These are phyloP conservation scores for Aspergillus brunneoviolaceus DNA, from an alignment of 2,329 filamentous ascomycete genomes.

Conservation along the genomic window DNA sequence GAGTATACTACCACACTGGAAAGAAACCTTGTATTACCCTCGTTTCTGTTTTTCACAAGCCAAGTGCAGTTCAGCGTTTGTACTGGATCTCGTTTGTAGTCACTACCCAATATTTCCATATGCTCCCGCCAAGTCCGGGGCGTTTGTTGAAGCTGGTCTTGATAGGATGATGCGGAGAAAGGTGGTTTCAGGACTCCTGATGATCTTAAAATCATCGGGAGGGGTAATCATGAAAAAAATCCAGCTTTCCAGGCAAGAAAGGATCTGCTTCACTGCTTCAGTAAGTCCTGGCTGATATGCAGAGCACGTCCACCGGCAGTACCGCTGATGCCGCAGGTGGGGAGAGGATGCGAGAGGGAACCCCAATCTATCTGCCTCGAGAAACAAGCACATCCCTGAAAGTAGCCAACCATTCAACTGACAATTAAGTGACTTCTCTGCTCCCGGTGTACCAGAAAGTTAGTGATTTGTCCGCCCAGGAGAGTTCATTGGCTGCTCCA, in stretches of 20 bases:
- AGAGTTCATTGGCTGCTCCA: slow-evolving; percentile 17
- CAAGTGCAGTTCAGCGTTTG: background rate
- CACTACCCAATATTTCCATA: background rate
- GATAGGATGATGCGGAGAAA: background rate
- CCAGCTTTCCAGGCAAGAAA: background rate
- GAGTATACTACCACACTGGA: background rate
- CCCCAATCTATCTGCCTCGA: slow-evolving; percentile 4
- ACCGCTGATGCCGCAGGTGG: slow-evolving; percentile 4
- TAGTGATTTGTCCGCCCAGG: slow-evolving; percentile 10
- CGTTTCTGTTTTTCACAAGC: background rate
- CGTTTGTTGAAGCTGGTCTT: background rate
- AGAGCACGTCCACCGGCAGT: background rate
- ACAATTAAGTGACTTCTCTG: slow-evolving; percentile 11
- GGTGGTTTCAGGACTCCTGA: background rate
- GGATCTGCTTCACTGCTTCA: slow-evolving; percentile 1
- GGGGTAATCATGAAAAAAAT: background rate
- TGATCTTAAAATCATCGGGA: background rate
- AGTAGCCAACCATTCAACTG: slow-evolving; percentile 4
- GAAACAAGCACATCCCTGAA: background rate
- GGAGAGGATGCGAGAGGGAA: slow-evolving; percentile 7
- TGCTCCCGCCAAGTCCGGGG: background rate
- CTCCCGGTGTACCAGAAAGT: slow-evolving; percentile 11
- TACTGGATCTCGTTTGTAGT: background rate
- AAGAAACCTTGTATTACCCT: background rate
- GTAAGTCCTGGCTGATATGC: background rate